Base-by-base conservation (phyloP, 164 flowering plant species). In the Annona cherimola region DNA sequence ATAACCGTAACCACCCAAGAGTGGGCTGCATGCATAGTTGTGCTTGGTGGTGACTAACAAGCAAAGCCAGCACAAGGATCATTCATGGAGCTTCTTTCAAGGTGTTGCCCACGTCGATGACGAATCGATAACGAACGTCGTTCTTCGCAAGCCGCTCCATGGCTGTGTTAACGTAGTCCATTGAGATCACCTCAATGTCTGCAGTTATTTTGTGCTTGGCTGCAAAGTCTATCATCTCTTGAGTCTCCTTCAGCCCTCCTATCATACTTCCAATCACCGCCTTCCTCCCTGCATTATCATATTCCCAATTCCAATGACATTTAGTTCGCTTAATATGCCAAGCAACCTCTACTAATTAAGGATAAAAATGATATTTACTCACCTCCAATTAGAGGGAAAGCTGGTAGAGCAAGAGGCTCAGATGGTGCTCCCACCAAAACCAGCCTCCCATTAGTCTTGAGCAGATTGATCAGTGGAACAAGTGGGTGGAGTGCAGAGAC, bases 391-490 rank as follows among this genome's bases (percentile, higher is more conserved):
- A 88, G 19, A 42, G 89, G 81, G 44, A 86, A 72, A 9, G 61
- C 73, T 0, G 83, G 83, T 18, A 88, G 69, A 63, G 85, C 84
- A 2, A 84, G 81, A 4, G 92, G 87, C 68, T 69, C 81, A 1
- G 78, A 82, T 5, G 89, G 89, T 3, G 63, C 77, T 71, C 92
- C 89, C 50, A 87, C 81, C 85, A 88, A n/a, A 26, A 88, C 66
- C 2, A 87, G 82, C 79, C 84, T 87, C 18, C 92, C 90, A 43
- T 83, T 59, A 54, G 68, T 12, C 75, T 88, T 88, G 68, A 88
- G 60, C n/a, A 88, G 64, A 11, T 69, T 73, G 40, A 88, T 4
- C 79, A 85, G 76, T 16, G 92, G 90, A 41, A 76, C 5, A 1
- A 88, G 69, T 12, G 88, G 70, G 45, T 88, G 91, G 18, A 12